phyloP scores from a whole-genome alignment of 1,284 basidiomycete species.

The Vanrija pseudolonga region DNA sequence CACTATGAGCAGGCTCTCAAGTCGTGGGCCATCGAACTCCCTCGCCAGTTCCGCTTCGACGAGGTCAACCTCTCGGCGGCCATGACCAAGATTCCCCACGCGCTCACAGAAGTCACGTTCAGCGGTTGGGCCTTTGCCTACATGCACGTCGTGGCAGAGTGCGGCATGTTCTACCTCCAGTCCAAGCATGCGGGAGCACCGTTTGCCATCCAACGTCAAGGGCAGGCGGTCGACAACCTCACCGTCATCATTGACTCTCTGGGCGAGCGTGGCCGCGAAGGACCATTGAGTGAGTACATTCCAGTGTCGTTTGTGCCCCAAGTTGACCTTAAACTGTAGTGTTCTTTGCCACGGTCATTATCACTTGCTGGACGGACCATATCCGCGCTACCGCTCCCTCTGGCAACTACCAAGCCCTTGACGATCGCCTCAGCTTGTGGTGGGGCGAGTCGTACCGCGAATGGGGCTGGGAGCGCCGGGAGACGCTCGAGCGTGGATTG shows the following conservation, averaged over 20 bases:
- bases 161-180: slow-evolving; percentile 52
- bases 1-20: slow-evolving; percentile 39
- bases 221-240: slow-evolving; percentile 48
- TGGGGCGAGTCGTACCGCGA: slow-evolving; percentile 36
- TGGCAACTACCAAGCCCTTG: slow-evolving; percentile 24
- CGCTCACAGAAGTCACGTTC: slow-evolving; percentile 35
- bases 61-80: slow-evolving; percentile 47
- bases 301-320: not conserved
- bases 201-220: slow-evolving; percentile 41
- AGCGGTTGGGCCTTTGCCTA: slow-evolving; percentile 50
- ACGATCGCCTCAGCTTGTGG: slow-evolving; percentile 36
- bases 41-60: slow-evolving; percentile 48
- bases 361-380: slow-evolving; percentile 43
- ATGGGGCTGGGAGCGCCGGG: slow-evolving; percentile 38
- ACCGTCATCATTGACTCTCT: slow-evolving; percentile 43
- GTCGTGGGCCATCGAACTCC: slow-evolving; percentile 49
- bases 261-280: slow-evolving; percentile 41
- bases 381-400: slow-evolving; percentile 22
- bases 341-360: slow-evolving; percentile 39
- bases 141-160: slow-evolving; percentile 52
- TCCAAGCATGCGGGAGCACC: slow-evolving; percentile 28
- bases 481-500: slow-evolving; percentile 26
- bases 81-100: slow-evolving; percentile 36
- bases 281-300: slow-evolving; percentile 38
- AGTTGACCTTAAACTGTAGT: slow-evolving; percentile 18